Evolutionary conservation across 129 eudicot genomes (phyloP), one percentile per base, ranked within the genome.

Genomic region (Artemisia argyi): DNA sequence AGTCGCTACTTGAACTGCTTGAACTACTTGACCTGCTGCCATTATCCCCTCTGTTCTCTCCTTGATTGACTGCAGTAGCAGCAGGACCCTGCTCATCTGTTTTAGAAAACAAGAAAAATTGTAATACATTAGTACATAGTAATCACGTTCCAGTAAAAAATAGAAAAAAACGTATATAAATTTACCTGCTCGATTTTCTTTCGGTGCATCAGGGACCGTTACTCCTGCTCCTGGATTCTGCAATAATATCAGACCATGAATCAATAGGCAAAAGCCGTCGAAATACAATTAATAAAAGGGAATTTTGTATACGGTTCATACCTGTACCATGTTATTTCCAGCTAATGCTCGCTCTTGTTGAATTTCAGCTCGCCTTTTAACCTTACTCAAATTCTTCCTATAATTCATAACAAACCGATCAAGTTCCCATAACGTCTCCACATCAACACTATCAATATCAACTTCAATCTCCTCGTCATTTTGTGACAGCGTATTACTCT

Each of bases 391-490:
- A 73, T 87, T 86, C 97, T 94, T 94, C 76, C 88, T 94, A 81
- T 85, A 94, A 78, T 94, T 90, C 19, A 87, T 87, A 18, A 94
- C 96, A 81, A 94, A 90, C 79, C 98, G 79, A 81, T 94, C 98
- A 39, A 94, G 97, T 66, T 94, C 98, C 98, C 98, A 94, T 20
- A 94, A 86, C 18, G 98, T 94, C 81, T 94, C 98, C 1, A 89
- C 76, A 77, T 94, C 96, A 50, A 94, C 96, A 68, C 80, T 88
- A 71, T 94, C 97, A 35, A 94, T 94, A 55, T 94, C 98, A 54
- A 94, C 96, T 79, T 94, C 98, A 79, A 94, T 86, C 82, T 94
- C 97, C 52, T 88, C 98, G 49, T 88, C 87, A 14, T 86, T 80
- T 80, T 94, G 97, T 48, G 85, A 63, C 54, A 90, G 79, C 1